Evolutionary conservation across 768 basidiomycete species (phyloP), one percentile per base, ranked within the genome.

Genomic region (Macrolepiota albuminosa): DNA sequence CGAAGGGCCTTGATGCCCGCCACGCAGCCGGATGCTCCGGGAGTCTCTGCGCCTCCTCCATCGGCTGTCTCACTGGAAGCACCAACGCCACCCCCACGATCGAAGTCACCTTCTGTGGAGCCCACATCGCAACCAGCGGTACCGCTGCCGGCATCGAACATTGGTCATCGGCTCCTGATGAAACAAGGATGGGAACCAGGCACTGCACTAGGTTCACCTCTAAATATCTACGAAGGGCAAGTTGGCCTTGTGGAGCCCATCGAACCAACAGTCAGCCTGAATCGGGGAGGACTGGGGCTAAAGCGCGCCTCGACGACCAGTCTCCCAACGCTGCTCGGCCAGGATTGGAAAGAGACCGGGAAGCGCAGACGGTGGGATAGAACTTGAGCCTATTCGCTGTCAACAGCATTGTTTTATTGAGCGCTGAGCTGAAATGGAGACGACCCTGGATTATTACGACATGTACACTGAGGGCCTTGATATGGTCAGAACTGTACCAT

Each of bases 131-230:
- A 76, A 47, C 75, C 80, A 14, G 74, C 84, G 21, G 64, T 70
- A 6, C 84, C 87, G 0, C 66, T 91, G 24, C 68, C 82, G 2
- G 67, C 78, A 3, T 75, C 77, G 18, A 92, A 90, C 65, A 73
- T 91, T 56, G 91, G 90, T 0, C 84, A 88, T 65, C 78, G 76
- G 40, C 73, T 93, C 34, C 75, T 92, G 0, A 74, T 85, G 69
- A 87, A 85, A 68, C 88, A 89, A 70, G 90, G 90, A 1, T 93
- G 91, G 91, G 74, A 77, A 18, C 89, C 88, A 9, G 91, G 89
- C 1, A 77, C 78, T 26, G 75, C 80, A 3, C 77, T 88, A 18
- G 84, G 84, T 3, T 61, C 67, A 14, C 55, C 69, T 7, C 61
- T 64, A 18, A 68, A 67, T 18, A 29, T 62, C 11, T 69, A 70